Evolutionary conservation across 2,329 filamentous ascomycete genomes (phyloP).

Genomic region (Fusarium sterilihyphosum): DNA sequence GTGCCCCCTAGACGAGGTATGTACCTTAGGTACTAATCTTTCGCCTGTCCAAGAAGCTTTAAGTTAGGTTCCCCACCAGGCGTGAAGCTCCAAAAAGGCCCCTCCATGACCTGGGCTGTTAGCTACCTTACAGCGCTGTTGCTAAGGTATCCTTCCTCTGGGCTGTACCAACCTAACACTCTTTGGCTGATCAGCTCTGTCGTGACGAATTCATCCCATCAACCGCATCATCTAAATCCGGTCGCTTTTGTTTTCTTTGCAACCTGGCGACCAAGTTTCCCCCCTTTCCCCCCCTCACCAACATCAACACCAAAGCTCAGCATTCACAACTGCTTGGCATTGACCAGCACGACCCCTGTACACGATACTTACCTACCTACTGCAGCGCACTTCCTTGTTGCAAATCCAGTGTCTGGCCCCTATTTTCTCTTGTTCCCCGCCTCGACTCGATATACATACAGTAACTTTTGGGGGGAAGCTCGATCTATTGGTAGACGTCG

Average conservation of each 20-base stretch:
- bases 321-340: constrained; percentile 19
- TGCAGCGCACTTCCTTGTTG: constrained; percentile 22
- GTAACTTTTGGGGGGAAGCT: neutral
- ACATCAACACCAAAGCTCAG: constrained; percentile 6
- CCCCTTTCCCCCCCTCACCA: neutral
- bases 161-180: neutral
- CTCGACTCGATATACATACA: constrained; percentile 1
- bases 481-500: constrained; percentile 16
- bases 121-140: neutral
- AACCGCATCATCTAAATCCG: neutral
- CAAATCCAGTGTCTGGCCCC: constrained; percentile 29
- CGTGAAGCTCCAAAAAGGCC: constrained; percentile 5
- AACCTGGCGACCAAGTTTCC: neutral
- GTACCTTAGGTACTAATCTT: neutral
- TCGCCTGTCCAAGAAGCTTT: neutral
- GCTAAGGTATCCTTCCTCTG: neutral
- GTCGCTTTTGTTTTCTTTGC: neutral
- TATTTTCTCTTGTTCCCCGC: constrained; percentile 29
- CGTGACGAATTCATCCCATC: constrained; percentile 23
- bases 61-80: constrained; percentile 9
- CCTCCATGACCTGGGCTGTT: neutral
- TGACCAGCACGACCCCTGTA: constrained; percentile 14
- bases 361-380: neutral
- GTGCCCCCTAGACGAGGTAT: neutral
- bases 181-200: neutral